These are phyloP conservation scores for Prunus campanulata DNA, from an alignment of 306 rosid species.

Conservation along the genomic window DNA sequence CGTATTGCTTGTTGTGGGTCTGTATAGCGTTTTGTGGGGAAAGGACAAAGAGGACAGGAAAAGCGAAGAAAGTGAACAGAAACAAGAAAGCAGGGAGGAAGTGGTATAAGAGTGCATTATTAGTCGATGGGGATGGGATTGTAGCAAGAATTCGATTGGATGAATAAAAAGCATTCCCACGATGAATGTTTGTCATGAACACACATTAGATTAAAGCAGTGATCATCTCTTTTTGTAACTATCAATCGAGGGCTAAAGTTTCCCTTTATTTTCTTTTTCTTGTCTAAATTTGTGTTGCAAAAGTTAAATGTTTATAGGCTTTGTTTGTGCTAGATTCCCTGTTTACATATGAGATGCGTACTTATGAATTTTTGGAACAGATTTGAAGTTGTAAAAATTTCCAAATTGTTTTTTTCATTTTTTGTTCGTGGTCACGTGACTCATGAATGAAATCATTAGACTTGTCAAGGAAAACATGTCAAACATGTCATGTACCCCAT, in stretches of 20 bases:
- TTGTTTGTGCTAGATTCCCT: too few relatives aligned
- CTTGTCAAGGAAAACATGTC: too few relatives aligned
- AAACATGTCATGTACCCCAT: too few relatives aligned
- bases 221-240: background rate
- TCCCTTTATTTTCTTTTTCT: background rate
- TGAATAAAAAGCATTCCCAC: conserved; percentile 1
- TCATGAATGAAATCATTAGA: too few relatives aligned
- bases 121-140: conserved; percentile 9
- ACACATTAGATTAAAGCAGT: background rate
- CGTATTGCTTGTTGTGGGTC: conserved; percentile 65
- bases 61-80: conserved; percentile 18
- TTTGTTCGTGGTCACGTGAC: too few relatives aligned
- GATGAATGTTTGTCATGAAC: background rate
- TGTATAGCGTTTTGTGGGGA: conserved; percentile 83
- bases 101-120: conserved; percentile 44
- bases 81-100: conserved; percentile 44
- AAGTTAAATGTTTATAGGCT: too few relatives aligned
- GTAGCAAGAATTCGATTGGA: background rate
- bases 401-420: too few relatives aligned
- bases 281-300: too few relatives aligned
- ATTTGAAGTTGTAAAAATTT: too few relatives aligned
- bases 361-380: too few relatives aligned
- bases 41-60: conserved; percentile 56
- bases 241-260: background rate
- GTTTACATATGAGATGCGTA: too few relatives aligned